phyloP scores from a whole-genome alignment of 2,329 filamentous ascomycete species.

The Venturia aucupariae region DNA sequence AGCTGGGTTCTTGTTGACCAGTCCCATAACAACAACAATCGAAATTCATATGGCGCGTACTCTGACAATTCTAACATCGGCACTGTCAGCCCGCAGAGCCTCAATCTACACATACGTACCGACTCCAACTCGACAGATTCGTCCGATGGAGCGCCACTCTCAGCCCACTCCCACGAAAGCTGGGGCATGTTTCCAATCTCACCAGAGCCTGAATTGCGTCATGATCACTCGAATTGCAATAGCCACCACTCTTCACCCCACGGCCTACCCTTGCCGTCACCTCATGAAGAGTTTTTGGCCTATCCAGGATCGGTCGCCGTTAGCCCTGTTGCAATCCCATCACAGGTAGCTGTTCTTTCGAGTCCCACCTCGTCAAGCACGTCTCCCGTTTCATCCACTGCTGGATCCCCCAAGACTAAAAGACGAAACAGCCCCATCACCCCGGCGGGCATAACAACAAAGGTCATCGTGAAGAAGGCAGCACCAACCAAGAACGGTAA shows the following conservation, averaged over 20 bases:
- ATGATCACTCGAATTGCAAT: conserved; percentile 50
- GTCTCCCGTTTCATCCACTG: conserved; percentile 48
- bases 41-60: conserved; percentile 54
- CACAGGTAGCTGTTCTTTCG: conserved; percentile 59
- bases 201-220: conserved; percentile 59
- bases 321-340: conserved; percentile 42
- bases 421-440: conserved; percentile 65
- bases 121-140: conserved; percentile 79
- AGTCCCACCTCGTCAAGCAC: conserved; percentile 47
- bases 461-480: conserved; percentile 72
- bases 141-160: conserved; percentile 49
- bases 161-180: conserved; percentile 58
- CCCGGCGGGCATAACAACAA: conserved; percentile 55
- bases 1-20: conserved; percentile 78
- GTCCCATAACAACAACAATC: conserved; percentile 23
- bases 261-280: conserved; percentile 12
- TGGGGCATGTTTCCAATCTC: conserved; percentile 71
- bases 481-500: conserved; percentile 44
- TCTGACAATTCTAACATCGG: conserved; percentile 44
- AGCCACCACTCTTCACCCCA: conserved; percentile 15
- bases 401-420: conserved; percentile 49
- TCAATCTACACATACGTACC: conserved; percentile 74
- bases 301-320: conserved; percentile 21
- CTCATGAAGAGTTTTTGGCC: conserved; percentile 29
- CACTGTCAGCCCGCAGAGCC: conserved; percentile 82